Base-by-base conservation (phyloP, 78 protist species). In the Dictyostelium firmibasis region DNA sequence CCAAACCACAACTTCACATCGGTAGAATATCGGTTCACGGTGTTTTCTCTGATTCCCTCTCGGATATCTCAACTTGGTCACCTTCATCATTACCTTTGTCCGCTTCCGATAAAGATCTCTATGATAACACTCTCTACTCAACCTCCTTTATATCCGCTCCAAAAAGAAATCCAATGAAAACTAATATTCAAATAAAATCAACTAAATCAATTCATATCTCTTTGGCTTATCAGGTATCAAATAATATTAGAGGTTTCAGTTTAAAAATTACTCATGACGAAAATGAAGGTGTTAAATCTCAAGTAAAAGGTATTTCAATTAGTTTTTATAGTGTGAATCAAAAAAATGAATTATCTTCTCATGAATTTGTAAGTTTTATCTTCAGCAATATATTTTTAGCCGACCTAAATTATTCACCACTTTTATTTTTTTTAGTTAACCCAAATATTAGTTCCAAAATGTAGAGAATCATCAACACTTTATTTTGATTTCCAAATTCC, bases 11-110 rank as follows among this genome's bases (percentile, higher is more conserved):
- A 53, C 69, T 89, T 23, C 94, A 89, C 36, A 64, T 89, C 23
- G 94, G 94, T 57, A 78, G 94, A 67, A 89, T 89, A 25, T 86
- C 94, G 81, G 69, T 89, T 43, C 94, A 89, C 47, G 94, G 94
- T 50, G 41, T 20, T 41, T 89, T 36, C 27, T 79, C 78, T 11
- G 94, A 89, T 50, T 29, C 81, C 1, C 36, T 89, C 2, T 33
- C 69, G 18, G 94, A 89, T 23, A 69, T 89, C 6, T 85, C 94
- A 67, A 70, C 94, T 20, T 87, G 64, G 44, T 29, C 83, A 2
- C 36, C 79, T 1, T 78, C 93, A 14, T 78, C 83, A 31, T 77
- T 77, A n/a, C 50, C 60, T 77, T 77, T 23, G 69, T 89, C 53
- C 60, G 1, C 81, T 10, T 13, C 41, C 0, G 83, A 89, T 69